A percentile compares a stretch with the other conserved stretches of the same genome.
phyloP scores from a whole-genome alignment of 495 filamentous ascomycete genomes.

The Daldinia vernicosa region DNA sequence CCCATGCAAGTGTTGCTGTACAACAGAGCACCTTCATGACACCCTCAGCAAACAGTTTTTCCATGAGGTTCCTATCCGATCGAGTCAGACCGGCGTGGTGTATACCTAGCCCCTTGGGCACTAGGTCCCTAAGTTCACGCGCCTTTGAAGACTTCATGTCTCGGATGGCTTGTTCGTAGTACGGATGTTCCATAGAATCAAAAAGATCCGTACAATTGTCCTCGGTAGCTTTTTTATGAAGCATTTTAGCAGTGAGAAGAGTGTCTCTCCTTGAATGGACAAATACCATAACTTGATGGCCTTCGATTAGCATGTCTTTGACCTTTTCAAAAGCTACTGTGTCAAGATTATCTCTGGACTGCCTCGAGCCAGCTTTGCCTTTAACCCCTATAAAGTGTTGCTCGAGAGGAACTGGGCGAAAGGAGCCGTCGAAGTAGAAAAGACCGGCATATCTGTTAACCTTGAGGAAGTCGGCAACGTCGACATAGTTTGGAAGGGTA shows the following conservation, averaged over 20 bases:
- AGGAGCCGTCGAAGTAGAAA: conserved; percentile 97
- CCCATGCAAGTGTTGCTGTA: conserved; percentile 97
- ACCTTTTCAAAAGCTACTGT: conserved; percentile 89
- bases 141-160: conserved; percentile 86
- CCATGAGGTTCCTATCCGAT: conserved; percentile 91
- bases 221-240: conserved; percentile 87
- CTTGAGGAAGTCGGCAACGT: conserved; percentile 95
- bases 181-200: conserved; percentile 74
- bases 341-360: conserved; percentile 88
- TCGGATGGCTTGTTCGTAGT: conserved; percentile 75
- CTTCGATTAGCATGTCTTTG: conserved; percentile 84
- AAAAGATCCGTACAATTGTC: conserved; percentile 80
- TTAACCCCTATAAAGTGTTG: conserved; percentile 98
- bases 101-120: conserved; percentile 89
- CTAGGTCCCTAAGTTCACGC: conserved; percentile 84
- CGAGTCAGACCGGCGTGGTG: conserved; percentile 97
- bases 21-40: conserved; percentile 96
- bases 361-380: conserved; percentile 82
- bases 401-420: conserved; percentile 93
- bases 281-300: conserved; percentile 98
- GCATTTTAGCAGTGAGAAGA: conserved; percentile 81
- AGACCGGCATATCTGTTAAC: conserved; percentile 93
- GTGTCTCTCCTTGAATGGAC: conserved; percentile 98
- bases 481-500: conserved; percentile 93
- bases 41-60: conserved; percentile 86